Conservation (phyloP, 2,329 filamentous ascomycete genomes). For the Simplicillium sp. region DNA sequence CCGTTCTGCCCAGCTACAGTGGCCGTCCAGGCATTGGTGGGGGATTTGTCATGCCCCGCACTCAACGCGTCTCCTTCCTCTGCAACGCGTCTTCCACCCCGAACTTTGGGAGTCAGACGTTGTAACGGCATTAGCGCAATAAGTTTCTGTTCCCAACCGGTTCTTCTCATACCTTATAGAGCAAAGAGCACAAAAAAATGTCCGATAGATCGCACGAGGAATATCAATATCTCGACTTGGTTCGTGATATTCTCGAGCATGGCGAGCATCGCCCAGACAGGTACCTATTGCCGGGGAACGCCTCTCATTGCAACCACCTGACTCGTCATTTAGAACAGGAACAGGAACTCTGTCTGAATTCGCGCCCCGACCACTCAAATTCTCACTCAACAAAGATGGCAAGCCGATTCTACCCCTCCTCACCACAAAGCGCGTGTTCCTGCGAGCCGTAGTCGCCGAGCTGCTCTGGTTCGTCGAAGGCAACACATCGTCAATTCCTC, state of each 20-base stretch:
- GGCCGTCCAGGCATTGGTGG: neutral
- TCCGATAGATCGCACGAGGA: slow-evolving; percentile 58
- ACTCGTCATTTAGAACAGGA: slow-evolving; percentile 57
- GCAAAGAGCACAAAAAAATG: neutral
- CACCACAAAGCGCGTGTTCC: slow-evolving; percentile 94
- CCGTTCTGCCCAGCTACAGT: too few relatives aligned
- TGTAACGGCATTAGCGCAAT: neutral
- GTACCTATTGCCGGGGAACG: slow-evolving; percentile 26
- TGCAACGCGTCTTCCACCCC: slow-evolving; percentile 5
- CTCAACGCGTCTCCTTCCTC: slow-evolving; percentile 4
- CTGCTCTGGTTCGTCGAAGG: slow-evolving; percentile 93
- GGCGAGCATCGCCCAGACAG: slow-evolving; percentile 88
- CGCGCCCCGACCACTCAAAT: slow-evolving; percentile 77
- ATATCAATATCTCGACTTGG: slow-evolving; percentile 84
- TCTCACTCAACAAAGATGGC: slow-evolving; percentile 60
- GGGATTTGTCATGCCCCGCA: neutral
- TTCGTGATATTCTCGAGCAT: slow-evolving; percentile 69
- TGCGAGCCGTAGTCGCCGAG: slow-evolving; percentile 80
- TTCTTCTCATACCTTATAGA: neutral
- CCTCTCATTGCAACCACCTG: slow-evolving; percentile 3
- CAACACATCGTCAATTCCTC: slow-evolving; percentile 66
- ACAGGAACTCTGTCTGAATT: slow-evolving; percentile 89
- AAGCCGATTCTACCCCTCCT: slow-evolving; percentile 75
- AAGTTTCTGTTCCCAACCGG: neutral
- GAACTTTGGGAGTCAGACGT: neutral